Evolutionary conservation across 2,329 filamentous ascomycete species (phyloP).

Genomic region (Ascochyta viciae-villosae): DNA sequence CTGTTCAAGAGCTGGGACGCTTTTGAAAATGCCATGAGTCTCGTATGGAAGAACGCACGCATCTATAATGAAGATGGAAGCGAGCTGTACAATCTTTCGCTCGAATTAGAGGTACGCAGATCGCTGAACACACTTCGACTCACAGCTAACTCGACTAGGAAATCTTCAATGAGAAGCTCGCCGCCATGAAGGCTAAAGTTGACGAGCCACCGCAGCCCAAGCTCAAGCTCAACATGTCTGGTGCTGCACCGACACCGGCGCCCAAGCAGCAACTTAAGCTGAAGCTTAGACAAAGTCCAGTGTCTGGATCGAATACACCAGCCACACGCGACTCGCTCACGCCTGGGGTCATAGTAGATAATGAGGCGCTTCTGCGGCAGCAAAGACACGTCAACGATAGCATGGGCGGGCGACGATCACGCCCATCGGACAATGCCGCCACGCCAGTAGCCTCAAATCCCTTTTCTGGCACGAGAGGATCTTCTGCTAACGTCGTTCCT

Average conservation of each 20-base stretch:
- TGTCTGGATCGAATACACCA: conserved; percentile 50
- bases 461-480: conserved; percentile 36
- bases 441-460: conserved; percentile 39
- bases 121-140: neutral
- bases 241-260: conserved; percentile 28
- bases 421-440: conserved; percentile 35
- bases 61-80: conserved; percentile 93
- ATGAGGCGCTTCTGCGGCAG: conserved; percentile 61
- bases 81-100: conserved; percentile 78
- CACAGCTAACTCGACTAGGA: conserved; percentile 57
- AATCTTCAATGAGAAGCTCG: conserved; percentile 72
- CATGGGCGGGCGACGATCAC: conserved; percentile 50
- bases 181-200: conserved; percentile 74
- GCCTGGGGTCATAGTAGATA: conserved; percentile 61
- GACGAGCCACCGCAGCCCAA: conserved; percentile 76
- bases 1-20: conserved; percentile 83
- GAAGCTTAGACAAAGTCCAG: conserved; percentile 56
- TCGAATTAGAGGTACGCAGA: conserved; percentile 74
- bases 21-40: conserved; percentile 79
- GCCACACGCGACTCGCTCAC: conserved; percentile 51
- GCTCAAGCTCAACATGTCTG: conserved; percentile 78
- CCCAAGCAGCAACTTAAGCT: conserved; percentile 66
- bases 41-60: conserved; percentile 87
- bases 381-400: conserved; percentile 60
- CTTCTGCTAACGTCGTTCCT: conserved; percentile 29